Evolutionary conservation across 2,329 filamentous ascomycete species (phyloP), one percentile per base, ranked within the genome.

Genomic region (Tolypocladium tundrense): DNA sequence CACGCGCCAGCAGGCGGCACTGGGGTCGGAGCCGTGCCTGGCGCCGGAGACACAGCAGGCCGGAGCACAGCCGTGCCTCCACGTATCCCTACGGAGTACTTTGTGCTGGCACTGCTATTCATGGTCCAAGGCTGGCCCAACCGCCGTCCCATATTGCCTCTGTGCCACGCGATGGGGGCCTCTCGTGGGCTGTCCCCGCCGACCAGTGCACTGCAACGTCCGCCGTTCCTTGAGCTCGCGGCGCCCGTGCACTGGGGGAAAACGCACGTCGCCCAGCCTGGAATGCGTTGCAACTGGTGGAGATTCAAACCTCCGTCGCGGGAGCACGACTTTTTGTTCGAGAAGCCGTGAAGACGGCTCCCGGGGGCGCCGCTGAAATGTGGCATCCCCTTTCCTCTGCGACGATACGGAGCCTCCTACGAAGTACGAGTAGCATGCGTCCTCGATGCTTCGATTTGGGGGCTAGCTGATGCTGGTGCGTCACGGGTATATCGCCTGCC

Each of bases 271-370:
- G 4, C 31, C 37, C 10, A 21, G 27, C 27, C n/a, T 42, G 50
- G 43, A 7, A 14, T 27, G 45, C 43, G 24, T n/a, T 24, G 55
- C 39, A 27, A 53, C n/a, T 40, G 57, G 57, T 31, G n/a, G 53
- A 50, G 37, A 27, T 48, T 51, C 52, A 21, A 7, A 42, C 24
- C 41, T 43, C 33, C 31, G 52, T 31, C 19, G 52, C 57, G 14
- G 39, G 16, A 27, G 39, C 39, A 42, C 35, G 56, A 43, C 24
- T 27, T 21, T 45, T 33, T 56, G 57, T 58, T 58, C 57, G 57
- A 58, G 57, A 58, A 56, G 57, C 39, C 35, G 41, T 39, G 13
- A 45, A 31, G 35, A 41, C 11, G 40, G 42, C 19, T 35, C 14
- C 35, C 43, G 8, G 39, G n/a, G 19, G 31, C 39, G 56, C 43